These are phyloP conservation scores for Komagataella pseudopastoris DNA, from an alignment of 805 yeast species.

Conservation along the genomic window DNA sequence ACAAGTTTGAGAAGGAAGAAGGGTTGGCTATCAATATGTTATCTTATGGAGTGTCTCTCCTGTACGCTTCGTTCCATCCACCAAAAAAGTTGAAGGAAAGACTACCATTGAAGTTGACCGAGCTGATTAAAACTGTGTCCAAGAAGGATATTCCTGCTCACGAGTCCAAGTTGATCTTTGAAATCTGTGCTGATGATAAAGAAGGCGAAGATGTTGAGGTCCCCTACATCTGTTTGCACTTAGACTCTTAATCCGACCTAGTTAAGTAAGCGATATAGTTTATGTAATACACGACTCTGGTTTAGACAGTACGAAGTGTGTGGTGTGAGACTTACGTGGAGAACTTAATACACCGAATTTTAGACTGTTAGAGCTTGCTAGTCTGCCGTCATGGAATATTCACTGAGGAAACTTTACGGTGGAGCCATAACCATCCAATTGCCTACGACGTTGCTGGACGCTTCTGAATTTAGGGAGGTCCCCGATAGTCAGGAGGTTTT, in stretches of 20 bases:
- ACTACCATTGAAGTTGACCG: conserved; percentile 48
- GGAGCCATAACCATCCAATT: conserved; percentile 59
- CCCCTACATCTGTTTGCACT: conserved; percentile 66
- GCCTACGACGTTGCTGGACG: conserved; percentile 59
- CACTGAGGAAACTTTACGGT: conserved; percentile 41
- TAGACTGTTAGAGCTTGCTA: not conserved
- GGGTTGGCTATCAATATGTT: conserved; percentile 85
- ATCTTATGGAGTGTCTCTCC: conserved; percentile 77
- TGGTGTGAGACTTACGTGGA: not conserved
- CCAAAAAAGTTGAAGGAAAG: conserved; percentile 81
- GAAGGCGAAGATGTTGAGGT: conserved; percentile 93
- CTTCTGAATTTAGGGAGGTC: conserved; percentile 62
- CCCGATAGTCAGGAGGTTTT: conserved; percentile 95
- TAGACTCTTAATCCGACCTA: conserved; percentile 7
- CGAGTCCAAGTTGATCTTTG: conserved; percentile 69
- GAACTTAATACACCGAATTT: not conserved
- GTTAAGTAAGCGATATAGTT: not conserved
- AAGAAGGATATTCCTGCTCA: conserved; percentile 70
- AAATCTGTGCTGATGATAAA: conserved; percentile 84
- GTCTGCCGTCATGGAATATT: conserved; percentile 6
- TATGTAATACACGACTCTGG: not conserved
- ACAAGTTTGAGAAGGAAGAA: conserved; percentile 66
- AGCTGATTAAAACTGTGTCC: conserved; percentile 72
- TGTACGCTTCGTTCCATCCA: conserved; percentile 90
- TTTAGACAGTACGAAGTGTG: not conserved